Evolutionary conservation across 73 alveolate species (phyloP).

Genomic region (Stentor roeselii): DNA sequence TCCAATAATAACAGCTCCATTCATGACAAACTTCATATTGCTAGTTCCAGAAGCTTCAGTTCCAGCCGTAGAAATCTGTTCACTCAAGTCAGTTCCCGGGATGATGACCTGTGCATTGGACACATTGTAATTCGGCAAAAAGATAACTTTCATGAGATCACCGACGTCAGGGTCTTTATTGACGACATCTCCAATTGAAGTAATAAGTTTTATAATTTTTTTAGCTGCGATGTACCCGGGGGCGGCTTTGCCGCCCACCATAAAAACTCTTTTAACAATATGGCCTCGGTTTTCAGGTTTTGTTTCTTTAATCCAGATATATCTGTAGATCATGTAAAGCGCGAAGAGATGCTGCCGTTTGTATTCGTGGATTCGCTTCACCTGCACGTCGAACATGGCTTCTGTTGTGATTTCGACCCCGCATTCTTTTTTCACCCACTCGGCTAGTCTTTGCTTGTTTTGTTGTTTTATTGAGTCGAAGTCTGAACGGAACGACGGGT

Average conservation of each 20-base stretch:
- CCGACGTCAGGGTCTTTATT: slow-evolving; percentile 72
- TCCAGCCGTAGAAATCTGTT: slow-evolving; percentile 99
- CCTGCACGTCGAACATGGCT: slow-evolving; percentile 38
- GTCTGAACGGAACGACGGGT: slow-evolving; percentile 53
- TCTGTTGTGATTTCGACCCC: slow-evolving; percentile 41
- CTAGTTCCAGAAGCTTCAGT: slow-evolving; percentile 88
- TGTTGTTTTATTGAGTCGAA: slow-evolving; percentile 71
- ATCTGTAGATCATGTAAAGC: slow-evolving; percentile 60
- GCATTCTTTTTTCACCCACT: slow-evolving; percentile 72
- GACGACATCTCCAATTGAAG: slow-evolving; percentile 72
- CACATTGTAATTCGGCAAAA: slow-evolving; percentile 94
- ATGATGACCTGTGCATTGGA: slow-evolving; percentile 92
- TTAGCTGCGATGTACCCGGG: slow-evolving; percentile 98
- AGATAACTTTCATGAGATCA: slow-evolving; percentile 62
- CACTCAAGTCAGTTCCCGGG: slow-evolving; percentile 97
- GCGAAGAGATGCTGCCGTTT: slow-evolving; percentile 93
- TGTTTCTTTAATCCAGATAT: slow-evolving; percentile 45
- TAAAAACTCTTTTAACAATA: slow-evolving; percentile 62
- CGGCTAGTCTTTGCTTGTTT: slow-evolving; percentile 70
- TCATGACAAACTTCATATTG: slow-evolving; percentile 91
- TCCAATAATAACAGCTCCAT: slow-evolving; percentile 95
- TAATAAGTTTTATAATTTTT: slow-evolving; percentile 92
- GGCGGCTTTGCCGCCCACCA: slow-evolving; percentile 99
- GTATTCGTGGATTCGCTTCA: slow-evolving; percentile 97
- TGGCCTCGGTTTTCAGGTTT: slow-evolving; percentile 33